Evolutionary conservation across 75 land plant species (phyloP), one percentile per base, ranked within the genome.

Genomic region (Pseudotsuga menziesii): DNA sequence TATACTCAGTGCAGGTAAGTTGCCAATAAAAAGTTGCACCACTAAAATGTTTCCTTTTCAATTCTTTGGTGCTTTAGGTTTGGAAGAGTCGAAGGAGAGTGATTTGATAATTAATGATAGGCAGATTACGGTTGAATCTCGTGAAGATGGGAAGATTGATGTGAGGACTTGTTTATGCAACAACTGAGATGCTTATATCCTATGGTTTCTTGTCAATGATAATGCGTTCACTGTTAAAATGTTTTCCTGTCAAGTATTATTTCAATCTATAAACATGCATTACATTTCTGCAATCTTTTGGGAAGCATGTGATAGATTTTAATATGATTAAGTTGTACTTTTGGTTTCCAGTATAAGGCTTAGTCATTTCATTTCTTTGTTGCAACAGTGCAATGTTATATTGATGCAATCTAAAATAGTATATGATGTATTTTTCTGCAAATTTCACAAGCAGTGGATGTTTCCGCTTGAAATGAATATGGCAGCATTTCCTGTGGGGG

Each of bases 121-220:
- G 20, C 57, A 77, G 56, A 72, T 87, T 79, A 81, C 70, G 26
- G 63, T 87, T 35, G 89, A 87, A 32, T 87, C 86, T 78, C 73
- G 60, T 2, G 89, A 87, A 27, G 82, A 84, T 41, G 77, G 80
- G 26, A 84, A 82, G 80, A 84, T 87, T 22, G 77, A 79, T 72
- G 89, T 87, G 69, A 82, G 86, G 19, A 36, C 71, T 67, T 67
- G 71, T 67, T 67, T 64, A 64, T 64, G 19, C 69, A 64, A 32
- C 14, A 64, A 35, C 20, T 39, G 41, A 36, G 39, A 64, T 64
- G 22, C 58, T 23, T 35, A 56, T 20, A 52, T 16, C 23, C 59
- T 69, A 29, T 55, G 58, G 27, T 64, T 1, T 23, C 23, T 56
- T 73, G 75, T 55, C 4, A 39, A 39, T 39, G 41, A 39, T 39